Evolutionary conservation across 2,329 filamentous ascomycete species (phyloP), one percentile per base, ranked within the genome.

Genomic region (Alternaria sp.): DNA sequence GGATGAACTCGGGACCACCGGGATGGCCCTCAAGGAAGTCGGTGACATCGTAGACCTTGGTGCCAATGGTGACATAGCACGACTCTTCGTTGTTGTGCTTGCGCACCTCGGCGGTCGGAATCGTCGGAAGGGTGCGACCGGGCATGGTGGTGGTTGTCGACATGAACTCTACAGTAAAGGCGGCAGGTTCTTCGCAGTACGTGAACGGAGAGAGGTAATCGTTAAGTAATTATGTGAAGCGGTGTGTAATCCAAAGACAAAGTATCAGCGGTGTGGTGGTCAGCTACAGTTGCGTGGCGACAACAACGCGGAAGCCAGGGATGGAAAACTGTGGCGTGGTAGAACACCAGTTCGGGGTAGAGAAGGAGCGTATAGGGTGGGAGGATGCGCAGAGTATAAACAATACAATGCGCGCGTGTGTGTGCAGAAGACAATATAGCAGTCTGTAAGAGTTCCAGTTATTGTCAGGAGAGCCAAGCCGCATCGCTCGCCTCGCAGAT

Each of bases 11-110:
- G 71, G 89, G 88, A 60, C 95, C 95, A 69, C 95, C 95, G 25
- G 95, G 95, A 78, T 99, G 95, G 68, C 93, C 90, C 54, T 93
- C 88, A 63, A 97, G 80, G 75, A 99, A 99, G 57, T 92, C 88
- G 60, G 95, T 97, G 66, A 99, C 86, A 83, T 99, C 94, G 85
- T 93, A 99, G 70, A 99, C 94, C 71, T 94, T 96, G 60, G 87
- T 86, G 64, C 93, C 94, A 56, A 97, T 85, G 3, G 92, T 95
- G 70, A 99, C 94, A 84, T 94, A 99, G 84, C 94, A 98, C 50
- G 93, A 97, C 75, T 93, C 87, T 51, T 83, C 82, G 48, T 87
- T 90, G 78, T 92, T 94, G 80, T 97, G 93, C 70, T 89, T 84
- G 79, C 90, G 88, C 74, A 99, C 89, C 78, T 99, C 92, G 68